Evolutionary conservation across 441 rosid genomes (phyloP), one percentile per base, ranked within the genome.

Genomic region (Populus hybrid): DNA sequence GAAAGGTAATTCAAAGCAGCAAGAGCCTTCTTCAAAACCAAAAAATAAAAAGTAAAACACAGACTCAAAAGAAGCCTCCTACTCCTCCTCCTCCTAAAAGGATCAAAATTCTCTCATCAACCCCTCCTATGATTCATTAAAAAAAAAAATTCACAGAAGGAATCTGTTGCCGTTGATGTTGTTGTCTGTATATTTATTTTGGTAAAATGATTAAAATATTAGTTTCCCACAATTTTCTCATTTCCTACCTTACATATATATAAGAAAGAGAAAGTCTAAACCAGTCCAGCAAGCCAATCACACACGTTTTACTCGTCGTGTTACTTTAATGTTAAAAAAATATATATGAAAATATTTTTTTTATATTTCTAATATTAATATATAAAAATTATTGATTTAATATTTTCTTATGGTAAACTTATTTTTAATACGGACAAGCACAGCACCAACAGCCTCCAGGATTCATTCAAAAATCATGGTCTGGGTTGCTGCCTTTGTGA

Each of bases 141-240:
- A 18, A 16, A 20, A 54, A 5, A 6, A 30, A 30, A 30, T 3
- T 16, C 8, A 20, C 5, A 18, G 8, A 12, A 3, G 5, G 54
- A 6, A 5, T 3, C 0, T 50, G 59, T 16, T 16, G 57, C 1
- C 14, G 57, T 5, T 16, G 32, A 30, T 30, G 32, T 30, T 30
- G 32, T 50, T 5, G n/a, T 70, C 24, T 65, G 14, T 34, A n/a
- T 24, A 0, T 30, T 23, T 74, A 32, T 54, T 16, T 54, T 75
- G 59, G 69, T 59, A 81, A 79, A 40, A 66, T 77, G 80, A 16
- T 16, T 14, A 42, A 54, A 16, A 54, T 42, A 30, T 30, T 28
- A 61, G 68, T 30, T 46, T 83, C 75, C 86, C 87, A 78, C 87
- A 80, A 81, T 42, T 84, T 78, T 78, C 85, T 81, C 86, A 42